phyloP scores from a whole-genome alignment of 441 rosid species.

The Adansonia madagascariensis region DNA sequence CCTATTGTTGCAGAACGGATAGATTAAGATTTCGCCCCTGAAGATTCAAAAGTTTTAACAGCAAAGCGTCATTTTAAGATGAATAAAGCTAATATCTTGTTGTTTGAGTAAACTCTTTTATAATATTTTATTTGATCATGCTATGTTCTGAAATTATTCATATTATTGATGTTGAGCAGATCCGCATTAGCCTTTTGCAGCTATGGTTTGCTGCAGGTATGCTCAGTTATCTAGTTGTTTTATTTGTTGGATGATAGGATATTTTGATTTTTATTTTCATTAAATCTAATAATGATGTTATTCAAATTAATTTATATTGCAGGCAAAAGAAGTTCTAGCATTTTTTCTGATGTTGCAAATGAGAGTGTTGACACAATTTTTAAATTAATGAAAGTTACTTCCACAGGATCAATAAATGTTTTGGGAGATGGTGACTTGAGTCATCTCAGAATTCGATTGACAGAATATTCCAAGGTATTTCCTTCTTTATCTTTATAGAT shows the following conservation, averaged over 20 bases:
- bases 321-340: conserved; percentile 61
- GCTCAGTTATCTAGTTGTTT: conserved; percentile 26
- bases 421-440: conserved; percentile 46
- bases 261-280: neutral
- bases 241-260: neutral
- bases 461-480: conserved; percentile 65
- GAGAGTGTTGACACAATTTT: conserved; percentile 52
- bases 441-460: conserved; percentile 58
- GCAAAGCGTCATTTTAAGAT: neutral
- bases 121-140: neutral
- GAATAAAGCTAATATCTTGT: conserved; percentile 3
- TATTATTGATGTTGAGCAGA: conserved; percentile 47
- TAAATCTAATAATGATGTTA: conserved; percentile 11
- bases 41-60: neutral
- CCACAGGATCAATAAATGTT: conserved; percentile 38
- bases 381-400: conserved; percentile 44
- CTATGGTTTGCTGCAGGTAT: conserved; percentile 75
- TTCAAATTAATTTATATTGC: conserved; percentile 32
- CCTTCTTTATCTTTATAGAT: conserved; percentile 19
- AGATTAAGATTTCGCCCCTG: neutral
- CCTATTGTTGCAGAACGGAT: neutral
- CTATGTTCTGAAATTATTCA: conserved; percentile 5
- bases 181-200: conserved; percentile 63
- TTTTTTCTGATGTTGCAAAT: conserved; percentile 56
- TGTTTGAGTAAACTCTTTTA: conserved; percentile 1